Conservation (phyloP, 2,329 filamentous ascomycete genomes). For the Leptographium lundbergii region DNA sequence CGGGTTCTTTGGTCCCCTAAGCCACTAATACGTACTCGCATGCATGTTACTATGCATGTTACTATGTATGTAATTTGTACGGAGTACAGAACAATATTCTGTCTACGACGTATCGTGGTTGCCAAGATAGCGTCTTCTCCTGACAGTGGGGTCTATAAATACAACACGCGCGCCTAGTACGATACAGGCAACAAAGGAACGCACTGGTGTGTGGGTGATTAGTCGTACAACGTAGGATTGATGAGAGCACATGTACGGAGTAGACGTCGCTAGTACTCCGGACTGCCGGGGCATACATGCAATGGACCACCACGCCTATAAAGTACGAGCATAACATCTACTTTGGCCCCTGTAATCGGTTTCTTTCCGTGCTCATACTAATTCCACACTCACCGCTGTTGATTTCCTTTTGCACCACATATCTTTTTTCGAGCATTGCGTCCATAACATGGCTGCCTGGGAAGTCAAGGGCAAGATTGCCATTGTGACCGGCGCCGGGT, state of each 20-base stretch:
- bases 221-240: background rate
- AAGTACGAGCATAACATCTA: background rate
- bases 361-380: background rate
- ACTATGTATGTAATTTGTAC: no score
- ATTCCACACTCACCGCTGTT: background rate
- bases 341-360: background rate
- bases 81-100: no score
- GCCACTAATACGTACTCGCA: no score
- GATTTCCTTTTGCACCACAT: background rate
- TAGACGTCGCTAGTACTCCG: background rate
- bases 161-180: background rate
- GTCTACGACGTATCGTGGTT: background rate
- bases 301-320: background rate
- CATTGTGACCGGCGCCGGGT: conserved; percentile 41
- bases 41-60: no score
- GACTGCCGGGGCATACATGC: no score
- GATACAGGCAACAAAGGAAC: background rate
- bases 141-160: background rate
- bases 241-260: background rate
- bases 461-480: conserved; percentile 27
- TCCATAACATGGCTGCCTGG: background rate
- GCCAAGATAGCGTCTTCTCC: background rate
- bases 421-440: background rate
- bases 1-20: no score
- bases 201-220: background rate